phyloP scores from a whole-genome alignment of 1,284 basidiomycete species.

The Hortiboletus rubellus region DNA sequence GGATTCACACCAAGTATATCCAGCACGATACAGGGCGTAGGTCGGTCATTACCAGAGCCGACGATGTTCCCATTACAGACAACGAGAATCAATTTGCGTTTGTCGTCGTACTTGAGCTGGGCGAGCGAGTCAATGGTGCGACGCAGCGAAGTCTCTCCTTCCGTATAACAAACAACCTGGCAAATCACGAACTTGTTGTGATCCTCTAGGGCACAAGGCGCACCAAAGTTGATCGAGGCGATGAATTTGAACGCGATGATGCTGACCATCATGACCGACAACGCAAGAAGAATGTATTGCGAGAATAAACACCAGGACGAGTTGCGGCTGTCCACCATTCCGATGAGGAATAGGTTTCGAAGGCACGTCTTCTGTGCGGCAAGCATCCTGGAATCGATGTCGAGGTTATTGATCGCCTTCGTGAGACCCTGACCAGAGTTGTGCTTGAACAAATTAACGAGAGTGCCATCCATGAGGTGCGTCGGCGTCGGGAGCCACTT shows the following conservation, averaged over 20 bases:
- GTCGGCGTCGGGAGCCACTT: constrained; percentile 57
- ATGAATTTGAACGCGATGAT: constrained; percentile 99
- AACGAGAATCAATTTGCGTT: constrained; percentile 91
- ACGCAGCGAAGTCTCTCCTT: constrained; percentile 87
- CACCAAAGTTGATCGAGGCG: constrained; percentile 87
- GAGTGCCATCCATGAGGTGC: constrained; percentile 74
- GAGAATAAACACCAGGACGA: constrained; percentile 91
- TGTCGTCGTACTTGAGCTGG: constrained; percentile 96
- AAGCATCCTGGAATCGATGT: constrained; percentile 67
- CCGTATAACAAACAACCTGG: constrained; percentile 97
- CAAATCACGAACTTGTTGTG: constrained; percentile 99
- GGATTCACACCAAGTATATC: constrained; percentile 96
- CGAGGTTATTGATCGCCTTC: constrained; percentile 68
- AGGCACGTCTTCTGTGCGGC: constrained; percentile 84
- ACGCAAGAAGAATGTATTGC: constrained; percentile 86
- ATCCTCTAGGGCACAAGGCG: constrained; percentile 86
- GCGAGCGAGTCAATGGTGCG: constrained; percentile 94
- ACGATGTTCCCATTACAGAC: constrained; percentile 99
- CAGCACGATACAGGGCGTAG: constrained; percentile 91
- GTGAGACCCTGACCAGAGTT: constrained; percentile 87
- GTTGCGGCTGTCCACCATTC: constrained; percentile 90
- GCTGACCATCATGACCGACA: constrained; percentile 91
- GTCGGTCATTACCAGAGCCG: constrained; percentile 90
- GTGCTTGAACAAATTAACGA: constrained; percentile 83
- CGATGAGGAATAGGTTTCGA: constrained; percentile 90